A percentile compares a stretch with the other conserved stretches of the same genome.
phyloP scores from a whole-genome alignment of 192 early-diverging fungal genomes.

The Umbelopsis vinacea region DNA sequence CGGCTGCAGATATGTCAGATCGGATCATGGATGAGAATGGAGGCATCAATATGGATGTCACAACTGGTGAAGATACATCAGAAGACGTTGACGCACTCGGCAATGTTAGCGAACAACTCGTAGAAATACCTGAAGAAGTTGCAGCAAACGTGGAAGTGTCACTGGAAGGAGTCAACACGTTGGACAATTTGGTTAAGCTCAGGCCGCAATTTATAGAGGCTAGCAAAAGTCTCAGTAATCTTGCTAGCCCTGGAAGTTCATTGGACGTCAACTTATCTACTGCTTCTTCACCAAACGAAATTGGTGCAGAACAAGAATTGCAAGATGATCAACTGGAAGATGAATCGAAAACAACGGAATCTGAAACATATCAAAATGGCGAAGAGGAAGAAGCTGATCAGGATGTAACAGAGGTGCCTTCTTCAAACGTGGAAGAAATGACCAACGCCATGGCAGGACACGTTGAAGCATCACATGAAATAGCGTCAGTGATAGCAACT shows the following conservation, averaged over 20 bases:
- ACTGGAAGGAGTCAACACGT: background rate
- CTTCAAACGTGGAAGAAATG: too few relatives aligned
- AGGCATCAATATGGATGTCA: background rate
- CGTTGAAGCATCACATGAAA: too few relatives aligned
- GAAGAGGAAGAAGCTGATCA: too few relatives aligned
- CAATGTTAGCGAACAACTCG: background rate
- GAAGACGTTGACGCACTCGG: background rate
- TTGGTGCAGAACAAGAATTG: background rate
- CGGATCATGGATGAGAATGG: background rate
- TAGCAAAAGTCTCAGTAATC: background rate
- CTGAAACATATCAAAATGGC: too few relatives aligned
- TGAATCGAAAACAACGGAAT: background rate
- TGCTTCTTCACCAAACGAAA: background rate
- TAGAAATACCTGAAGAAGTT: background rate
- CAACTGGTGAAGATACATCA: background rate
- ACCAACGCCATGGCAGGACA: too few relatives aligned
- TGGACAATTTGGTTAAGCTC: background rate
- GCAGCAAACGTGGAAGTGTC: background rate
- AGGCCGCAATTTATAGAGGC: background rate
- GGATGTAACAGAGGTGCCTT: too few relatives aligned
- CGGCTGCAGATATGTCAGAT: background rate
- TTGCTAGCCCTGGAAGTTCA: constrained; percentile 5
- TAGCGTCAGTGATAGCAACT: too few relatives aligned
- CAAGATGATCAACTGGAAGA: background rate
- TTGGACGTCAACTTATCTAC: constrained; percentile 10